phyloP scores from a whole-genome alignment of 1,139 yeast species.

The Suhomyces maxii region DNA sequence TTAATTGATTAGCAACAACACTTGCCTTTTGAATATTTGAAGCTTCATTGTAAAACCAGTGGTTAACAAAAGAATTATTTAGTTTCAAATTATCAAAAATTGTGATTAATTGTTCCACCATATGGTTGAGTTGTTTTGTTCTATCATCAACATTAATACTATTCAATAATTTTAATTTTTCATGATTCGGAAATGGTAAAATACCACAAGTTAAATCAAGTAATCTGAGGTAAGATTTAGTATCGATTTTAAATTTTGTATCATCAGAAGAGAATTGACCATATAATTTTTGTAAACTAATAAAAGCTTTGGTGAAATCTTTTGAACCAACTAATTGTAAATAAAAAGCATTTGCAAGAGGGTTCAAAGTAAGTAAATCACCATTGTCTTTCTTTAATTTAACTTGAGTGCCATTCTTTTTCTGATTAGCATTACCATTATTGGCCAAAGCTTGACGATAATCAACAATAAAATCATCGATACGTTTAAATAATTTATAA shows the following conservation, averaged over 20 bases:
- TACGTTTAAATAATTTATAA: slow-evolving; percentile 34
- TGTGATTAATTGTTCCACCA: slow-evolving; percentile 37
- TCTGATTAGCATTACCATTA: slow-evolving; percentile 6
- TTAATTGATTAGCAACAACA: slow-evolving; percentile 61
- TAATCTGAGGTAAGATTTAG: slow-evolving; percentile 36
- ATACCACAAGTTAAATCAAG: slow-evolving; percentile 59
- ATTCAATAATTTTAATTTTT: slow-evolving; percentile 44
- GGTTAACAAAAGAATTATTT: slow-evolving; percentile 39
- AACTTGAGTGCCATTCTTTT: slow-evolving; percentile 3
- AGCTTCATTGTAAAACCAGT: slow-evolving; percentile 52
- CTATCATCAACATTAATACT: slow-evolving; percentile 36
- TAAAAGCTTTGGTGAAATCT: slow-evolving; percentile 44
- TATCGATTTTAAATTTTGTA: slow-evolving; percentile 22
- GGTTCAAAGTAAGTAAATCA: slow-evolving; percentile 54
- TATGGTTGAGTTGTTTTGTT: slow-evolving; percentile 27
- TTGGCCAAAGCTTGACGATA: slow-evolving; percentile 34
- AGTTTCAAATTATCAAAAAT: slow-evolving; percentile 33
- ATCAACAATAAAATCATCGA: slow-evolving; percentile 44
- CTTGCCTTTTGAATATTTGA: slow-evolving; percentile 55
- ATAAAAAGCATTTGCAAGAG: slow-evolving; percentile 60
- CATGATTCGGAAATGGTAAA: slow-evolving; percentile 56
- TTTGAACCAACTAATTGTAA: slow-evolving; percentile 52
- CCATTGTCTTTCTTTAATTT: slow-evolving; percentile 10
- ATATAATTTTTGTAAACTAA: slow-evolving; percentile 36
- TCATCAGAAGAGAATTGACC: slow-evolving; percentile 23